A percentile compares a stretch with the other conserved stretches of the same genome.
Conservation (phyloP, 2,329 filamentous ascomycete genomes). For the Arachnomyces sp. region DNA sequence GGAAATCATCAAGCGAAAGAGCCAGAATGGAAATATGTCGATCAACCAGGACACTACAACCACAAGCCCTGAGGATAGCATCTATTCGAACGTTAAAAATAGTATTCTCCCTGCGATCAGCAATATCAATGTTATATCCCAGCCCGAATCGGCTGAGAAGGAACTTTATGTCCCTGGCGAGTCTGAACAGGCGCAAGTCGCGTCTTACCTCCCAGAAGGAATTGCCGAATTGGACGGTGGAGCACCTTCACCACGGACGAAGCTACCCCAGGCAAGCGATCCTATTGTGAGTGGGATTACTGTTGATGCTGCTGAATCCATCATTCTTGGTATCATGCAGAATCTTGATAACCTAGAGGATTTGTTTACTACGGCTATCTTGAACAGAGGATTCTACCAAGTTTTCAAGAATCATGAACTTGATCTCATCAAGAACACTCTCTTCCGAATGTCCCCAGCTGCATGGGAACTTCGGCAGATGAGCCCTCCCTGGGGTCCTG, state of each 20-base stretch:
- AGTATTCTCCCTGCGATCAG: background rate
- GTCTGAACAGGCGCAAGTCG: background rate
- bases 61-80: too few species aligned
- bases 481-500: slow-evolving; percentile 42
- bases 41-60: too few species aligned
- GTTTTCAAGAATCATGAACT: slow-evolving; percentile 52
- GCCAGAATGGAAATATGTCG: too few species aligned
- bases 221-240: background rate
- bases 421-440: slow-evolving; percentile 42
- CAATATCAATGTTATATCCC: background rate
- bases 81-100: too few species aligned
- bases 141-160: background rate
- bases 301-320: slow-evolving; percentile 37
- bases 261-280: slow-evolving; percentile 3
- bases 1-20: too few species aligned
- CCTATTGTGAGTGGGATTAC: slow-evolving; percentile 28
- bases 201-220: slow-evolving; percentile 3
- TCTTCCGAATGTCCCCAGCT: slow-evolving; percentile 47
- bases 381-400: slow-evolving; percentile 49
- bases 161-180: background rate
- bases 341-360: slow-evolving; percentile 44
- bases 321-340: slow-evolving; percentile 45
- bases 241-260: background rate
- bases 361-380: slow-evolving; percentile 45
- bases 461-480: slow-evolving; percentile 55